Percentiles rank a stretch among this genome's conserved stretches.
These are phyloP conservation scores for Dissophora ornata DNA, from an alignment of 192 early-diverging fungal species.

Conservation along the genomic window DNA sequence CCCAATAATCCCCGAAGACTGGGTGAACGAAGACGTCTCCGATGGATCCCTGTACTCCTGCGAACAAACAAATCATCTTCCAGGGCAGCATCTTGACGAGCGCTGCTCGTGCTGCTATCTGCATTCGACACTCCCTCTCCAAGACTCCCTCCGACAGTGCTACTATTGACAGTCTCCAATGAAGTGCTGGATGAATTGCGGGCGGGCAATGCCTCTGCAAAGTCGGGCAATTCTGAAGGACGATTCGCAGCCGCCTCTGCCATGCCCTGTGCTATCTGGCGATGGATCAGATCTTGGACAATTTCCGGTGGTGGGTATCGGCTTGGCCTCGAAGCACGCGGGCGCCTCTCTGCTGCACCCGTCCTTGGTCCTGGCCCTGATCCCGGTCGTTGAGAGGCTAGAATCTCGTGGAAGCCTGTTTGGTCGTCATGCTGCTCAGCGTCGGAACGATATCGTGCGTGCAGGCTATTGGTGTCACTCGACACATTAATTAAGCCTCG, in stretches of 20 bases:
- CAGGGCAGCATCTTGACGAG: background rate
- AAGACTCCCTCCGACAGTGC: background rate
- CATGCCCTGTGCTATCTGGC: conserved; percentile 18
- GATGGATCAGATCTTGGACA: conserved; percentile 16
- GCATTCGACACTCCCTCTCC: conserved; percentile 3
- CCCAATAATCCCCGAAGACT: conserved; percentile 25
- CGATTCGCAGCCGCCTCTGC: conserved; percentile 11
- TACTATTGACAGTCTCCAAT: conserved; percentile 7
- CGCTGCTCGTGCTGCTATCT: background rate
- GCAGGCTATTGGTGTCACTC: background rate
- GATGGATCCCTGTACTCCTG: conserved; percentile 11
- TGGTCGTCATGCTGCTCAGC: background rate
- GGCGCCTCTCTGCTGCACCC: conserved; percentile 1
- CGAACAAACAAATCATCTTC: conserved; percentile 3
- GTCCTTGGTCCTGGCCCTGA: no score
- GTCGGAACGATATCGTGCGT: background rate
- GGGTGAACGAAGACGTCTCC: conserved; percentile 21
- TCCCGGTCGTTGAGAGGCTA: background rate
- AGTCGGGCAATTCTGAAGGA: background rate
- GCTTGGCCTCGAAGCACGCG: conserved; percentile 9
- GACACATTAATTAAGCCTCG: background rate
- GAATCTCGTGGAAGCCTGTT: background rate
- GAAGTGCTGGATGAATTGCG: conserved; percentile 13
- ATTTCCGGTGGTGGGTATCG: conserved; percentile 27
- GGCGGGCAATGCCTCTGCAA: background rate